Percentiles rank a stretch among this genome's conserved stretches.
Conservation (phyloP, 1,284 basidiomycete species). For the Naganishia liquefaciens region DNA sequence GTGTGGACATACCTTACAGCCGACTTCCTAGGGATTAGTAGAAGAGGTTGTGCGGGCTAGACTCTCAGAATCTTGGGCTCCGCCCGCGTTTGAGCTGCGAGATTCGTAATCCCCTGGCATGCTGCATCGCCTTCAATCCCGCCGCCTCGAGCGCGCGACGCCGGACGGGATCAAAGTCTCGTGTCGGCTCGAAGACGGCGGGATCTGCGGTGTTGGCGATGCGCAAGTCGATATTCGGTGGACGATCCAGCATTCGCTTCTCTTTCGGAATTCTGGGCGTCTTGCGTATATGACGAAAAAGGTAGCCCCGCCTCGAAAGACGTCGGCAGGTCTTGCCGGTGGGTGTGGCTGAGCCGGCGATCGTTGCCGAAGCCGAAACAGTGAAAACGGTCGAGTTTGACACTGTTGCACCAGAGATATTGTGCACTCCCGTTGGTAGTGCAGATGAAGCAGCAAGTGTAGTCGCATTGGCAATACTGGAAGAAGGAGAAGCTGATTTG, state of each 20-base stretch:
- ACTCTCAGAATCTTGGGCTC: not conserved
- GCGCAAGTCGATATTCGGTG: constrained; percentile 5
- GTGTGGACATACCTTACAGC: no score
- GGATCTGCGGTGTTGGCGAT: not conserved
- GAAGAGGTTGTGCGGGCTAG: not conserved
- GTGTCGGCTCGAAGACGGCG: not conserved
- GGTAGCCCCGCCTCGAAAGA: constrained; percentile 3
- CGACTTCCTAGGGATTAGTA: not conserved
- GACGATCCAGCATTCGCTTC: constrained; percentile 10
- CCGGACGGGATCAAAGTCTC: constrained; percentile 3
- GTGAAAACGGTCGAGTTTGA: not conserved
- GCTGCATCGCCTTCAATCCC: not conserved
- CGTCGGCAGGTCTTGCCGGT: constrained; percentile 11
- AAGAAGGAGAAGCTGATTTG: not conserved
- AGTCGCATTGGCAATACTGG: not conserved
- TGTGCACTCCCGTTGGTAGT: not conserved
- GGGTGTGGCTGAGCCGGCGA: not conserved
- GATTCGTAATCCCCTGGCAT: not conserved
- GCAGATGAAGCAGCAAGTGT: not conserved
- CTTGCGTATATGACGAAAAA: constrained; percentile 1
- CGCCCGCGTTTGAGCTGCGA: constrained; percentile 6
- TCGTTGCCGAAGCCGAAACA: not conserved
- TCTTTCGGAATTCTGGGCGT: not conserved
- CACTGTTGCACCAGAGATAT: not conserved
- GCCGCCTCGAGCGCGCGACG: constrained; percentile 6